A percentile compares a stretch with the other conserved stretches of the same genome.
These are phyloP conservation scores for Microbotryomycetes sp. DNA, from an alignment of 1,284 basidiomycete species.

Conservation along the genomic window DNA sequence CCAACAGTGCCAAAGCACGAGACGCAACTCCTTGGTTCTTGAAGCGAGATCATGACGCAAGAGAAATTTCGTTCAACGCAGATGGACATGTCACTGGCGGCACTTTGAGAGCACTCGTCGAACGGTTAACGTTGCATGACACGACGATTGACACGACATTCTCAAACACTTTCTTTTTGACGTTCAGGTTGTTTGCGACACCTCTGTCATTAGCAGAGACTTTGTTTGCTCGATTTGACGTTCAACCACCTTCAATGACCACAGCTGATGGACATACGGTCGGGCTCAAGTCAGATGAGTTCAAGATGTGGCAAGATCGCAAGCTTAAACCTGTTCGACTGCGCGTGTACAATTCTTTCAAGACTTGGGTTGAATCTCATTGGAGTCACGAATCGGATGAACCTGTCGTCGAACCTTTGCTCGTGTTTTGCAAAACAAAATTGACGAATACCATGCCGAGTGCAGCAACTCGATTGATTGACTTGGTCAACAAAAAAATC, in stretches of 20 bases:
- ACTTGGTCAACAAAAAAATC: constrained; percentile 54
- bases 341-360: constrained; percentile 84
- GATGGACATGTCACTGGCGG: constrained; percentile 88
- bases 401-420: constrained; percentile 52
- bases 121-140: constrained; percentile 95
- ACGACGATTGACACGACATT: constrained; percentile 72
- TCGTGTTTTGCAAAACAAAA: constrained; percentile 58
- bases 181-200: constrained; percentile 87
- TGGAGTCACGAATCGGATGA: constrained; percentile 60
- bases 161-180: constrained; percentile 83
- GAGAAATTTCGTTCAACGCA: constrained; percentile 81
- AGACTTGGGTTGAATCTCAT: constrained; percentile 84
- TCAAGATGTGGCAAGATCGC: constrained; percentile 68
- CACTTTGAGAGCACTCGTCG: constrained; percentile 77
- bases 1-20: background rate
- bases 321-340: constrained; percentile 84
- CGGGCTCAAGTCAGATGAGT: constrained; percentile 55
- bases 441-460: constrained; percentile 59
- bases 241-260: constrained; percentile 45
- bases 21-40: constrained; percentile 39
- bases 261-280: constrained; percentile 38
- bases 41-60: constrained; percentile 61
- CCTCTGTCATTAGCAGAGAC: constrained; percentile 68
- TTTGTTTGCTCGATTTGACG: constrained; percentile 73
- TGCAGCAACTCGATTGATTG: constrained; percentile 63